Evolutionary conservation across 2,329 filamentous ascomycete genomes (phyloP), one percentile per base, ranked within the genome.

Genomic region (Rhytidhysteron rufulum): DNA sequence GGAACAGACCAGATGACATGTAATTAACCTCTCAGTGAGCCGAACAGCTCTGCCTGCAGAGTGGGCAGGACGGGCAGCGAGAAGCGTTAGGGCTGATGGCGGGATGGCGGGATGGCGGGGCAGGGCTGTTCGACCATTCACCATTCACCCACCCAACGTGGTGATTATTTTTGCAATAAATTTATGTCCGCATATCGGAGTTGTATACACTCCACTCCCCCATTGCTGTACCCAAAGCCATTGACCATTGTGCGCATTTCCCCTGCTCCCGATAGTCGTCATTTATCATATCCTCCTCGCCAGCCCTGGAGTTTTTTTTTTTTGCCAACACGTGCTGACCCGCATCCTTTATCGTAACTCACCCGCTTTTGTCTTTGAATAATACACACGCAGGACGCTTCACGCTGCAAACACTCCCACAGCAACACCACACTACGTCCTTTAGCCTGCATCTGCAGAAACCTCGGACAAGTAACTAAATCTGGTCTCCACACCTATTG

Each of bases 101-200:
- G n/a, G n/a, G n/a, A n/a, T n/a, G n/a, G n/a, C n/a, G n/a, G n/a
- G n/a, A n/a, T n/a, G n/a, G n/a, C n/a, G 13, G 16, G 16, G 27
- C 27, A 13, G 4, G 4, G 13, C 27, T 13, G 27, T 13, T 16
- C 27, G 27, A 30, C 27, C 27, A 30, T 30, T 30, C n/a, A n/a
- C n/a, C n/a, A n/a, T n/a, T n/a, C n/a, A n/a, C n/a, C n/a, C 27
- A 30, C 27, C 39, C 17, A 13, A 24, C 11, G 21, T 10, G 15
- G 24, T 16, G 30, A 38, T 30, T 17, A 17, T 10, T 17, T 29
- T 17, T 17, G n/a, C 15, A 25, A 17, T 9, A 13, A 16, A 9
- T 18, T 10, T 33, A 16, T 16, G 19, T 36, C 34, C 34, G 34
- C 34, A 36, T 36, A 25, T 36, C 34, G 34, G 34, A 36, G 2